These are phyloP conservation scores for Pythium periplocum DNA, from an alignment of 352 stramenopile species.

Conservation along the genomic window DNA sequence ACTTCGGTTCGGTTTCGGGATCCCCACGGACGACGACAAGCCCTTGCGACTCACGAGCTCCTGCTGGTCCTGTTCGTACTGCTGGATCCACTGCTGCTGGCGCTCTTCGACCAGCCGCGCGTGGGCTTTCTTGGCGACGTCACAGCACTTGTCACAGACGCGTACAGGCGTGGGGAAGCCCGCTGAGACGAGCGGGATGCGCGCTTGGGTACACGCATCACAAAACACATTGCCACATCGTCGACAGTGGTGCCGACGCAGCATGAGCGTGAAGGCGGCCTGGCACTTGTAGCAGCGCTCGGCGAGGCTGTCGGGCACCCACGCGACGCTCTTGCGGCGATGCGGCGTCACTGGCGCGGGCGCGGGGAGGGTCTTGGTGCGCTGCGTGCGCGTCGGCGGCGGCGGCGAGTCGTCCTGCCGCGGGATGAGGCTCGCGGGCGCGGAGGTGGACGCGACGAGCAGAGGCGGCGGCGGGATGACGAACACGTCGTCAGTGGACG, in stretches of 20 bases:
- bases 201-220: constrained; percentile 72
- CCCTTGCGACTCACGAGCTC: too few species aligned
- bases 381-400: not conserved
- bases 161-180: constrained; percentile 68
- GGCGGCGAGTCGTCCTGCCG: not conserved
- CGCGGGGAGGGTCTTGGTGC: not conserved
- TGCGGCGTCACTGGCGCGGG: not conserved
- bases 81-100: constrained; percentile 20
- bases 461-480: too few species aligned
- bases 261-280: constrained; percentile 57
- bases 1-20: too few species aligned
- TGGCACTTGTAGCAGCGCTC: constrained; percentile 74
- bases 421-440: too few species aligned
- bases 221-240: constrained; percentile 89
- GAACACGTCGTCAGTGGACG: not conserved
- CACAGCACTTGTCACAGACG: constrained; percentile 77
- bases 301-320: constrained; percentile 79
- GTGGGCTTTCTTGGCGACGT: constrained; percentile 65
- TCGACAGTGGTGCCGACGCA: constrained; percentile 84
- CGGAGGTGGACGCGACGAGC: too few species aligned
- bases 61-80: too few species aligned
- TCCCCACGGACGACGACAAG: too few species aligned
- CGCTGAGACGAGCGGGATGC: constrained; percentile 70
- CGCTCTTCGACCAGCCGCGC: constrained; percentile 61
- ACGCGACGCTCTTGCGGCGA: constrained; percentile 46